These are phyloP conservation scores for Irpex sp. DNA, from an alignment of 1,284 basidiomycete species.

Conservation along the genomic window DNA sequence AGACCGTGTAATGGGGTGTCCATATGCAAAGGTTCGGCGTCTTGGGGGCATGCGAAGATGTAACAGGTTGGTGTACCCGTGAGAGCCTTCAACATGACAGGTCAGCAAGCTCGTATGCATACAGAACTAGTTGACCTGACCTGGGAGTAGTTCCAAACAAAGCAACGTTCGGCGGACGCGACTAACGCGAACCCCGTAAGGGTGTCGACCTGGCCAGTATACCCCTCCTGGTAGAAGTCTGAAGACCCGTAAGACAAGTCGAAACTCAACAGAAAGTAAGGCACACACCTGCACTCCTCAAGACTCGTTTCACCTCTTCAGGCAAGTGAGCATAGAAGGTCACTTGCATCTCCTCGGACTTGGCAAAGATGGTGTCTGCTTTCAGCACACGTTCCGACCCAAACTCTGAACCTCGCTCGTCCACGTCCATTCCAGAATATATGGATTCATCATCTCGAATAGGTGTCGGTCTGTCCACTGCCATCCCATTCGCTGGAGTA, in stretches of 20 bases:
- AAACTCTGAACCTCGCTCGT: constrained; percentile 13
- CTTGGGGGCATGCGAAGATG: constrained; percentile 68
- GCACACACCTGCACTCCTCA: constrained; percentile 59
- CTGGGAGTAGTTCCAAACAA: constrained; percentile 79
- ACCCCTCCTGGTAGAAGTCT: constrained; percentile 70
- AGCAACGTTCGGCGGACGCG: constrained; percentile 68
- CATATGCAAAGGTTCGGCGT: constrained; percentile 31
- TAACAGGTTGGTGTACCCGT: constrained; percentile 75
- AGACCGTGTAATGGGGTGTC: constrained; percentile 63
- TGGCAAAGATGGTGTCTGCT: constrained; percentile 59
- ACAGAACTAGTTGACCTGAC: constrained; percentile 28
- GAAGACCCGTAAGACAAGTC: background rate
- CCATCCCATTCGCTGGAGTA: background rate
- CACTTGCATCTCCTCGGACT: constrained; percentile 68
- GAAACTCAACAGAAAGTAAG: background rate
- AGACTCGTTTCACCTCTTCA: constrained; percentile 66
- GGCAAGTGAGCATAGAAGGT: constrained; percentile 69
- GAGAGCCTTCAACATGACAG: constrained; percentile 38
- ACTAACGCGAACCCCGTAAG: constrained; percentile 71
- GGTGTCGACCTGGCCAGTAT: constrained; percentile 68
- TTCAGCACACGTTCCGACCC: constrained; percentile 30
- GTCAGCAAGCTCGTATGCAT: background rate
- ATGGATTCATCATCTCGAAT: constrained; percentile 34
- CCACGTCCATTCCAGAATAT: constrained; percentile 29
- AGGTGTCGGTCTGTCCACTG: constrained; percentile 2